Evolutionary conservation across 257 asterid species (phyloP).

Genomic region (Leonotis leonurus): DNA sequence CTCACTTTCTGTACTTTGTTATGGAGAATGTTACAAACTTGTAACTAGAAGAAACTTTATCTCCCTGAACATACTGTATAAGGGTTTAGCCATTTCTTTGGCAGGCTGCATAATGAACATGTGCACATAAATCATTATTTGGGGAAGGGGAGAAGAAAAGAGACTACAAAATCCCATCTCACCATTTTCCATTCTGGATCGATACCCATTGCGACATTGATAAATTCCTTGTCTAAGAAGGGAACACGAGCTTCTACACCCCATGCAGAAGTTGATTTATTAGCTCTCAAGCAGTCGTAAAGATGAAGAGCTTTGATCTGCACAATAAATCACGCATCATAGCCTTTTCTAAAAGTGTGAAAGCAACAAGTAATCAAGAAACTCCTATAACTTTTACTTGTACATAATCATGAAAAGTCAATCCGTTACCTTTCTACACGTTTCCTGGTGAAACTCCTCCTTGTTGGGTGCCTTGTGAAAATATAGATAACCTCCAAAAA

Average conservation of each 20-base stretch:
- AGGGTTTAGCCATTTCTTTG: neutral
- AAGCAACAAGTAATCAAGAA: neutral
- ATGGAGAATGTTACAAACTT: too few relatives aligned
- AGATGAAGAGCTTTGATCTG: slow-evolving; percentile 99
- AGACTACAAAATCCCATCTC: slow-evolving; percentile 8
- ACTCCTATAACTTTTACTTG: slow-evolving; percentile 1
- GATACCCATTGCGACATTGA: slow-evolving; percentile 83
- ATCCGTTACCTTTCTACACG: slow-evolving; percentile 76
- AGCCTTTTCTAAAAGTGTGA: neutral
- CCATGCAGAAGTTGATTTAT: slow-evolving; percentile 97
- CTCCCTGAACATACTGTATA: too few relatives aligned
- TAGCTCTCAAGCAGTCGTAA: slow-evolving; percentile 97
- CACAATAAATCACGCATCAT: slow-evolving; percentile 13
- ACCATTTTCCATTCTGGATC: slow-evolving; percentile 99
- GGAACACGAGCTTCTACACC: slow-evolving; percentile 99
- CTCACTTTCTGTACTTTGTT: too few relatives aligned
- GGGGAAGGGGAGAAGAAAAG: slow-evolving; percentile 5
- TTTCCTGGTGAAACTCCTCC: slow-evolving; percentile 88
- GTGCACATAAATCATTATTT: neutral
- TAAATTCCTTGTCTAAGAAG: slow-evolving; percentile 91
- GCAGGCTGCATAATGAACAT: neutral
- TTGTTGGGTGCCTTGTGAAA: slow-evolving; percentile 98
- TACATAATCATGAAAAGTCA: neutral
- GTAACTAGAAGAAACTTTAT: too few relatives aligned
- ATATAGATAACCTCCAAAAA: slow-evolving; percentile 94